These are phyloP conservation scores for Citeromyces siamensis DNA, from an alignment of 1,139 yeast species.

Conservation along the genomic window DNA sequence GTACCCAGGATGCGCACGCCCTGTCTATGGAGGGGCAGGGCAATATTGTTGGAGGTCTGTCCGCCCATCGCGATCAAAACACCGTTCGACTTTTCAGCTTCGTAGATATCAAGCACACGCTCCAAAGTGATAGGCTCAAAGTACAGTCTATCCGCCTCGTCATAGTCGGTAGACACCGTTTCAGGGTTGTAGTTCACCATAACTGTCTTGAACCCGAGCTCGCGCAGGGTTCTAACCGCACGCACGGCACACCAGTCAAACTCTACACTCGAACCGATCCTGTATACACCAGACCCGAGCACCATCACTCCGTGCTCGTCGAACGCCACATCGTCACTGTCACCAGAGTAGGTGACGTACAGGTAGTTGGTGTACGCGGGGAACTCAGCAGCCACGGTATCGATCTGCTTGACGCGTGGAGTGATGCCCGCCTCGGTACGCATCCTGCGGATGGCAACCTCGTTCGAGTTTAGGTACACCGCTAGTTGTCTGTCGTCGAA, in stretches of 20 bases:
- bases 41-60: constrained; percentile 95
- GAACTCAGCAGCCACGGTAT: constrained; percentile 98
- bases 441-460: constrained; percentile 83
- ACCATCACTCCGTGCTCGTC: constrained; percentile 91
- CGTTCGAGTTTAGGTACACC: constrained; percentile 78
- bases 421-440: constrained; percentile 81
- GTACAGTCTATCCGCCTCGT: constrained; percentile 95
- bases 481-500: constrained; percentile 97
- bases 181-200: constrained; percentile 99
- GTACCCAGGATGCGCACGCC: constrained; percentile 95
- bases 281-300: constrained; percentile 95
- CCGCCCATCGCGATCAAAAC: constrained; percentile 99
- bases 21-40: constrained; percentile 86
- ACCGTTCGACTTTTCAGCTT: constrained; percentile 83
- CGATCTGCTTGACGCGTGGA: constrained; percentile 95
- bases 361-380: constrained; percentile 94
- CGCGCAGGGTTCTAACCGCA: constrained; percentile 90
- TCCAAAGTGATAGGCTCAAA: constrained; percentile 94
- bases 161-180: constrained; percentile 96
- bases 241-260: constrained; percentile 99
- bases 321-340: constrained; percentile 72
- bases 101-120: constrained; percentile 92
- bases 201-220: constrained; percentile 78
- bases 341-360: constrained; percentile 93
- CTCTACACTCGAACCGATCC: constrained; percentile 98